Base-by-base conservation (phyloP, 2,329 filamentous ascomycete genomes). In the Phaeophleospora eucalypticola region DNA sequence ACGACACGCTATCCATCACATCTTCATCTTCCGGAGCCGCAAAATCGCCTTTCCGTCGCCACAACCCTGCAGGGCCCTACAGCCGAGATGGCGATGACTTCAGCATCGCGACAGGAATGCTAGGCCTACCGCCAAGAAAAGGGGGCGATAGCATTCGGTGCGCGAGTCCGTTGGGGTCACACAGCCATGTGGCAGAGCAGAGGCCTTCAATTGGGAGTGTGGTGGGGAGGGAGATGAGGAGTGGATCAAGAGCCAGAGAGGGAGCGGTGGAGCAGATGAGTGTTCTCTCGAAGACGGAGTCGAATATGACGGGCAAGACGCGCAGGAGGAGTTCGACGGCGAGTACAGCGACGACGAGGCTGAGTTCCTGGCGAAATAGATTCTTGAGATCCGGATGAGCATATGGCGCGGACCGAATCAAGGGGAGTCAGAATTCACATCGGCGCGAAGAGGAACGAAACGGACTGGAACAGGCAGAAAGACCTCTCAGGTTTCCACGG, bases 341-440 rank as follows among this genome's bases (percentile, higher is more conserved):
- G 9, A 53, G 51, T 37, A 50, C 51, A 3, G 53, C 52, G 12
- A 52, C 53, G 12, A 45, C 51, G 15, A 54, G 48, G 33, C 39
- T 50, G 46, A 54, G 48, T 37, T 47, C 46, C 2, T 56, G 53
- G 53, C 46, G 42, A 33, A 51, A 20, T 17, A 44, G 48, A 17
- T 49, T 56, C 10, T 46, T 46, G 38, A 45, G 46, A 17, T 46
- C 44, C 15, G 36, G 27, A 20, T 44, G 24, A 29, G 24, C 6
- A n/a, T n/a, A n/a, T n/a, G n/a, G n/a, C n/a, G n/a, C n/a, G n/a
- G n/a, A n/a, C n/a, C n/a, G n/a, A n/a, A n/a, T n/a, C n/a, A n/a
- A n/a, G n/a, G n/a, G n/a, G n/a, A n/a, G n/a, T n/a, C n/a, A n/a
- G n/a, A n/a, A n/a, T n/a, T n/a, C n/a, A n/a, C n/a, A n/a, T n/a